Base-by-base conservation (phyloP, 306 rosid genomes). In the Castanea mollissima region DNA sequence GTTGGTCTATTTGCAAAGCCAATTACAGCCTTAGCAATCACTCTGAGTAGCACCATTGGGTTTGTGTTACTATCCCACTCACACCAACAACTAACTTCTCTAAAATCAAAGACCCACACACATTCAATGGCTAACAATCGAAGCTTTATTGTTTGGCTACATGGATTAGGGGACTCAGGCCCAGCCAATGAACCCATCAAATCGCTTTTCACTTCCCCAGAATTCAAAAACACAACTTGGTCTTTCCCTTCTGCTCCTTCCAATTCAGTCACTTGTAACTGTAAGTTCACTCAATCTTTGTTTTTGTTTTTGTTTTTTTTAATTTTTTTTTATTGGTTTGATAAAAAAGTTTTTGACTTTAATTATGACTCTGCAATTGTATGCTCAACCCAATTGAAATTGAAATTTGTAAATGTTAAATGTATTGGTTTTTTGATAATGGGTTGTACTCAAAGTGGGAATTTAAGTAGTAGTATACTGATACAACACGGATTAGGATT, bases 101-200 rank as follows among this genome's bases (percentile, higher is more conserved):
- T 12, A 12, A 49, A 49, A 14, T 49, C 4, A 49, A 49, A 49
- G 54, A 10, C 4, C 23, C 67, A 51, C 55, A 56, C 84, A 35
- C 84, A 77, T 35, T 75, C 88, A 55, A 88, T 90, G 97, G 86
- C 91, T 81, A 38, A 38, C 46, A 38, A 38, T 38, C 89, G 95
- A 55, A 91, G 92, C 88, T 92, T 94, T 78, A 49, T 92, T 78
- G 85, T 92, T 18, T 94, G 97, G 97, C 93, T 94, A 71, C 99
- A 94, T 74, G 97, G 95, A 55, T 59, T 88, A 34, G 97, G 97
- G 20, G 97, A 94, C 79, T 94, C 97, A 1, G 99, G 97, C 76
- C 95, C 97, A 6, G 91, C 97, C 73, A 94, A 94, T 78, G 94
- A 94, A 83, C 95, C 97, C 81, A 91, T 94, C 79, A 92, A 82